Percentiles rank a stretch among this genome's conserved stretches.
Evolutionary conservation across 768 basidiomycete species (phyloP).

Genomic region (Tulasnella calospora): DNA sequence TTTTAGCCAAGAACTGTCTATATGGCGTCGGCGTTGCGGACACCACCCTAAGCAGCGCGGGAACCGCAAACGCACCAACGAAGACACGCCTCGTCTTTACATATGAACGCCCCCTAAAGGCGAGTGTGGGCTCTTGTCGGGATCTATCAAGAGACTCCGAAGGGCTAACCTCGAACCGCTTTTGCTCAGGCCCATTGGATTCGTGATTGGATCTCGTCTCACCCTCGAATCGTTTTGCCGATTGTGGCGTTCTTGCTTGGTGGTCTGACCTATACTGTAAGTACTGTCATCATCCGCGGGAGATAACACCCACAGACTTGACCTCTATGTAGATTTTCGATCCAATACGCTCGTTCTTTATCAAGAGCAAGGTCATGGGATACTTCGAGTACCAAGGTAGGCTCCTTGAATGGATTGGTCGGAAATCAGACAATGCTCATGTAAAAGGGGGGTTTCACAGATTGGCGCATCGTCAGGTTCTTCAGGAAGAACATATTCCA

Average conservation of each 20-base stretch:
- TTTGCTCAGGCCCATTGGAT: slow-evolving; percentile 47
- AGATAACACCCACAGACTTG: neutral
- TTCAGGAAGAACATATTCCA: slow-evolving; percentile 57
- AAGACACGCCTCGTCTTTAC: slow-evolving; percentile 49
- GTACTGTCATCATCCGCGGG: slow-evolving; percentile 32
- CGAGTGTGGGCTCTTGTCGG: neutral
- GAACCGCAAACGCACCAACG: slow-evolving; percentile 15
- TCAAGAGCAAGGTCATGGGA: slow-evolving; percentile 73
- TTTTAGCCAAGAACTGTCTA: slow-evolving; percentile 75
- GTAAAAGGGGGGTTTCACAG: slow-evolving; percentile 39
- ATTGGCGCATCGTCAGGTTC: slow-evolving; percentile 74
- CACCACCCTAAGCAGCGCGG: slow-evolving; percentile 21
- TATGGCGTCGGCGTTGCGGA: slow-evolving; percentile 50
- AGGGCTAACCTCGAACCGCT: neutral
- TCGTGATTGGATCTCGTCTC: slow-evolving; percentile 75
- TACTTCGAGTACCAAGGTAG: slow-evolving; percentile 77
- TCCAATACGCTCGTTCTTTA: slow-evolving; percentile 77
- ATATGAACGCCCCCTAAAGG: slow-evolving; percentile 60
- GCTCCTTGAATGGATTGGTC: slow-evolving; percentile 28
- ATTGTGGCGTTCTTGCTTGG: slow-evolving; percentile 83
- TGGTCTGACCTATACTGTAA: slow-evolving; percentile 78
- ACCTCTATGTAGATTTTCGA: slow-evolving; percentile 69
- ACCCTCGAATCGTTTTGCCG: slow-evolving; percentile 80
- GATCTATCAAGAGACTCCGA: neutral
- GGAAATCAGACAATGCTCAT: neutral